Evolutionary conservation across 2,329 filamentous ascomycete species (phyloP), one percentile per base, ranked within the genome.

Genomic region (Alternaria novae-zelandiae): DNA sequence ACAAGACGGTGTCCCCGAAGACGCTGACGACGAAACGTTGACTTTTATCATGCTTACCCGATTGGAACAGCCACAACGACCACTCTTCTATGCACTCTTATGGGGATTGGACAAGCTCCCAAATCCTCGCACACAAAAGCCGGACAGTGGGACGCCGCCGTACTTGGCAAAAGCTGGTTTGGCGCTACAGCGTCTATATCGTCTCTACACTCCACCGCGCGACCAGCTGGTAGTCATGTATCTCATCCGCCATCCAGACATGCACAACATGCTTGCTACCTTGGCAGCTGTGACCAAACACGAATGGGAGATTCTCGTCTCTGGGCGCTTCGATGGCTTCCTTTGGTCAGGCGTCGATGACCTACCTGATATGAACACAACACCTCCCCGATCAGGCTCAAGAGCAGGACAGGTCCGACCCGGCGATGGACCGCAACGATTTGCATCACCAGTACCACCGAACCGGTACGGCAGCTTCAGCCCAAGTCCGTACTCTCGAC

Each of bases 231-330:
- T 90, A 6, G 92, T 92, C 12, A 89, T 96, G 70, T 97, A 93
- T 76, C 87, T 98, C 51, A 87, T 97, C 67, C 93, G 91, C 78
- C 91, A 97, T 77, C 89, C 90, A 0, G 85, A 88, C 12, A 88
- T 96, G 53, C 95, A 98, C 78, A 91, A 96, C 74, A 89, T 97
- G 30, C 88, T 98, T 4, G 90, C 93, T 44, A 97, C 95, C 0
- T 86, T 97, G 54, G 90, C 92, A 36, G 93, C 94, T 56, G 96
- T 98, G 71, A 96, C 91, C 75, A 88, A 90, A 50, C 91, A 92
- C n/a, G 95, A 98, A 80, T 98, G 95, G 95, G 95, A 97, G 66
- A 97, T 98, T 59, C 85, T 98, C 12, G 93, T 91, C 5, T 97
- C 95, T 0, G 95, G 95, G 26, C 91, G 95, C 26, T 98, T 98